Evolutionary conservation across 176 grass and related monocot species (phyloP).

Genomic region (Tillandsia fasciculata): DNA sequence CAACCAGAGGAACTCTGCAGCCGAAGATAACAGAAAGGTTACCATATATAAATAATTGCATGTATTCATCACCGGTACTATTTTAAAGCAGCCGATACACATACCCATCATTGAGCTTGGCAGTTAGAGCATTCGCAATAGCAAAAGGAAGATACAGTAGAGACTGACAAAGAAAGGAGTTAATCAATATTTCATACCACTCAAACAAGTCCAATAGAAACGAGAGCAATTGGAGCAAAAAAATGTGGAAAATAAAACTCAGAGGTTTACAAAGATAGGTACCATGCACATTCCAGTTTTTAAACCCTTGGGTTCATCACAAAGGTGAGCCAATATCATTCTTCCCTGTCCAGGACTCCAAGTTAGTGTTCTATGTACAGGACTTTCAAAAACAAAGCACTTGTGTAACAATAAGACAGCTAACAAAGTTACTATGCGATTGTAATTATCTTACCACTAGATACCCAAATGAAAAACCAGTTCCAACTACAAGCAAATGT

Average conservation of each 20-base stretch:
- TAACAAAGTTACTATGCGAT: background rate
- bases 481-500: slow-evolving; percentile 81
- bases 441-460: slow-evolving; percentile 53
- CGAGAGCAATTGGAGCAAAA: background rate
- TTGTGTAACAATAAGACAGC: background rate
- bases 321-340: slow-evolving; percentile 95
- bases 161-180: slow-evolving; percentile 38
- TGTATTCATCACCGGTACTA: slow-evolving; percentile 2
- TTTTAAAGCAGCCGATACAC: slow-evolving; percentile 2
- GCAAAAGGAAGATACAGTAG: slow-evolving; percentile 74
- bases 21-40: slow-evolving; percentile 12
- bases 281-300: slow-evolving; percentile 99
- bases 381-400: too few species aligned
- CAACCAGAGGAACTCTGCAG: slow-evolving; percentile 59
- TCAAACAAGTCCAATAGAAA: background rate
- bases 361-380: background rate
- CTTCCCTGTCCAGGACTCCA: slow-evolving; percentile 53
- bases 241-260: slow-evolving; percentile 12
- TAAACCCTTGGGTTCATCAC: slow-evolving; percentile 84
- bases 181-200: slow-evolving; percentile 13
- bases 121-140: slow-evolving; percentile 86
- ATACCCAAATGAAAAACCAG: slow-evolving; percentile 98
- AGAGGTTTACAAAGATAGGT: background rate
- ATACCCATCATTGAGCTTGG: slow-evolving; percentile 81
- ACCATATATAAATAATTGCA: slow-evolving; percentile 6